Evolutionary conservation across 345 rosid genomes (phyloP).

Genomic region (Murraya paniculata): DNA sequence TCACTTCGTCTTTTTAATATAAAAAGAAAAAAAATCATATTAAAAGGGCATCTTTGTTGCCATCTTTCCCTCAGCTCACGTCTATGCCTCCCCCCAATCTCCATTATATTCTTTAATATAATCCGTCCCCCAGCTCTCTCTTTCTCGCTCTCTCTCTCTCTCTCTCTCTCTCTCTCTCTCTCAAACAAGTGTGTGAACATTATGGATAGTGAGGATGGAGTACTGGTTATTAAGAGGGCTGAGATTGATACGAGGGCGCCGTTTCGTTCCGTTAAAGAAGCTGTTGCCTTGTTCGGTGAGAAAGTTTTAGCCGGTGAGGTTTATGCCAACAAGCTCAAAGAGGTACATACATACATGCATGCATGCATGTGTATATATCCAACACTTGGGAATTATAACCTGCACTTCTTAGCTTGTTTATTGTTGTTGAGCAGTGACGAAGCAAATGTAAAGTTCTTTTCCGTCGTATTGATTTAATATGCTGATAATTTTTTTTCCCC

Average conservation of each 20-base stretch:
- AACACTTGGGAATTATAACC: not conserved
- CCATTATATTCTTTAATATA: too few species aligned
- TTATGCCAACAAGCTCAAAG: constrained; percentile 56
- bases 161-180: constrained; percentile 2
- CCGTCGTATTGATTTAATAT: too few species aligned
- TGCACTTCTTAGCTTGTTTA: not conserved
- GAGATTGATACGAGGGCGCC: constrained; percentile 78
- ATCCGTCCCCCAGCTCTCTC: not conserved
- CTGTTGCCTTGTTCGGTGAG: constrained; percentile 77
- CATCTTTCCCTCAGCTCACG: constrained; percentile 12
- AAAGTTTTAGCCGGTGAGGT: constrained; percentile 63
- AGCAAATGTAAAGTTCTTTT: too few species aligned
- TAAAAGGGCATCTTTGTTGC: not conserved
- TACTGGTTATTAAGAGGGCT: constrained; percentile 40
- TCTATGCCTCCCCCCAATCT: not conserved
- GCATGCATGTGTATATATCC: too few species aligned
- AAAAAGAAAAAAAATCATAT: not conserved
- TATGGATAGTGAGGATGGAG: constrained; percentile 28
- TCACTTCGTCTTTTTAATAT: not conserved
- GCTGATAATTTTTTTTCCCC: too few species aligned
- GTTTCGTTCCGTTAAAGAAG: constrained; percentile 76
- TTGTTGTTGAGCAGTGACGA: too few species aligned
- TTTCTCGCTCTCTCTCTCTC: not conserved
- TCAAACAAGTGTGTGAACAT: not conserved
- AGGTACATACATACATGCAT: constrained; percentile 17